phyloP scores from a whole-genome alignment of 208 protist species.

The Acanthamoeba castellanii region DNA sequence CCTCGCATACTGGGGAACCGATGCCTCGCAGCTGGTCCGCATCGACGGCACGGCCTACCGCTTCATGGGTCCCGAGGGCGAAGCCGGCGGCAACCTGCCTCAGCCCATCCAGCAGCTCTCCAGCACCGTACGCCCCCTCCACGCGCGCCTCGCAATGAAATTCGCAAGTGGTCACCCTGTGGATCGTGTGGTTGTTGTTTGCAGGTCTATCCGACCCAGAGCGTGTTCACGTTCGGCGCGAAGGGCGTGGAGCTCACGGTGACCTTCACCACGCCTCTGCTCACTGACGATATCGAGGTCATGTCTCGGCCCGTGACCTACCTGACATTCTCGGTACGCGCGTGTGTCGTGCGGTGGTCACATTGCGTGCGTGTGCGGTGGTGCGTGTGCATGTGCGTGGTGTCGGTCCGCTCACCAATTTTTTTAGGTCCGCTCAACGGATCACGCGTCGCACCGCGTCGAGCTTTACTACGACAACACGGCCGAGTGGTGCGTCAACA shows the following conservation, averaged over 20 bases:
- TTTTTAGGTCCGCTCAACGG: conserved; percentile 30
- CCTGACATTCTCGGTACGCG: conserved; percentile 47
- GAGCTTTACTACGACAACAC: conserved; percentile 79
- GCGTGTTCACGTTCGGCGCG: conserved; percentile 71
- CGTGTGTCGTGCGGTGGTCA: neutral
- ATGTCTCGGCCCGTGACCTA: conserved; percentile 66
- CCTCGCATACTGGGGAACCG: neutral
- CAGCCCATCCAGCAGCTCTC: conserved; percentile 74
- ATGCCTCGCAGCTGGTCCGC: neutral
- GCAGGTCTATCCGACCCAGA: conserved; percentile 73
- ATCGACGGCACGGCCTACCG: conserved; percentile 67
- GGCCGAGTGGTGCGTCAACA: conserved; percentile 69
- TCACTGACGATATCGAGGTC: conserved; percentile 22
- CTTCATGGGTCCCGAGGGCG: conserved; percentile 71
- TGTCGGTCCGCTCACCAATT: neutral
- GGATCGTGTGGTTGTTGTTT: neutral
- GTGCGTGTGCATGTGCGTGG: neutral
- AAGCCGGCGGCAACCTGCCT: neutral
- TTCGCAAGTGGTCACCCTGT: neutral
- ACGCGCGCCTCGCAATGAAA: no score
- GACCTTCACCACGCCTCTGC: conserved; percentile 73
- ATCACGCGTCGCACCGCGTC: conserved; percentile 46
- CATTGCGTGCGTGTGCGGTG: neutral
- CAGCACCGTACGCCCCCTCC: neutral
- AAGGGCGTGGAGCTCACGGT: conserved; percentile 73